phyloP scores from a whole-genome alignment of 208 protist species.

The Crithidia expoeki region DNA sequence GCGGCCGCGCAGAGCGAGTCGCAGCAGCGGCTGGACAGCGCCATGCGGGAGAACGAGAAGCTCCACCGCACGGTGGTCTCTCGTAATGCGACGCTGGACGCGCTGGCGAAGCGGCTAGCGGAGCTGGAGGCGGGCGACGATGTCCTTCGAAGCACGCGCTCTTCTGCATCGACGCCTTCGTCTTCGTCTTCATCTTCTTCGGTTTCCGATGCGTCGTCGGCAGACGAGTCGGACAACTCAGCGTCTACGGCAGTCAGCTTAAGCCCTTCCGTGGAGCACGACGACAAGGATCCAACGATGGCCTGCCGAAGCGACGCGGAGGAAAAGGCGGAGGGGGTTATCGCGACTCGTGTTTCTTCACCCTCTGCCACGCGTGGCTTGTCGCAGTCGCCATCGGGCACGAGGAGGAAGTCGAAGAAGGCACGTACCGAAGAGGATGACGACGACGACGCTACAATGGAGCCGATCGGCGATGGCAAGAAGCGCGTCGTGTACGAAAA shows the following conservation, averaged over 20 bases:
- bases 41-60: conserved; percentile 41
- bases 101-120: conserved; percentile 51
- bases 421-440: not conserved
- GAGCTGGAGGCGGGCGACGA: conserved; percentile 53
- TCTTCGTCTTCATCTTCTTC: not conserved
- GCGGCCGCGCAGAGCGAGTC: conserved; percentile 36
- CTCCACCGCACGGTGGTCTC: conserved; percentile 37
- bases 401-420: not conserved
- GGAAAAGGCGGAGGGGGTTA: conserved; percentile 4
- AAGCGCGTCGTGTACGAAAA: conserved; percentile 47
- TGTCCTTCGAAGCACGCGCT: not conserved
- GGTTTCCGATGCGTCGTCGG: not conserved
- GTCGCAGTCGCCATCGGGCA: not conserved
- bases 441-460: conserved; percentile 7
- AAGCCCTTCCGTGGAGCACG: conserved; percentile 12
- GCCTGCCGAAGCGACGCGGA: not conserved
- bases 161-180: conserved; percentile 13
- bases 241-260: conserved; percentile 16
- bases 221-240: not conserved
- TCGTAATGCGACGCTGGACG: conserved; percentile 50
- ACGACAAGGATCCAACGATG: not conserved
- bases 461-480: conserved; percentile 20
- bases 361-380: conserved; percentile 9
- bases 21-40: conserved; percentile 44
- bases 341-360: conserved; percentile 21